Evolutionary conservation across 345 rosid genomes (phyloP), one percentile per base, ranked within the genome.

Genomic region (Camelina hispida): DNA sequence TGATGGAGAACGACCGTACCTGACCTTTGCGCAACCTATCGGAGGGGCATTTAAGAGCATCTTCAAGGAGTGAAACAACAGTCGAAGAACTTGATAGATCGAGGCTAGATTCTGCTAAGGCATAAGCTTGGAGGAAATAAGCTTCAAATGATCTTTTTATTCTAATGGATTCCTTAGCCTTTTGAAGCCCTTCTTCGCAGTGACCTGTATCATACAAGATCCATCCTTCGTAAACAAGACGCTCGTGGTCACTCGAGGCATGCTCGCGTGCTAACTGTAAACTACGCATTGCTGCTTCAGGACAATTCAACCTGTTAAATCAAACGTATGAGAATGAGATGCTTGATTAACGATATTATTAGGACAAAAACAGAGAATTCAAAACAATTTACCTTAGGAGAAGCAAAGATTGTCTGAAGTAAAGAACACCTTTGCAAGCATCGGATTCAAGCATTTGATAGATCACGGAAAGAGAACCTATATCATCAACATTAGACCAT

Each of bases 391-490:
- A 94, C 98, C 97, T 91, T 20, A 95, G 86, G 43, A 95, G 98
- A 82, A 95, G 97, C 74, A 95, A 73, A 37, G 99, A 95, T 79
- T 95, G 99, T 30, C 99, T 85, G 80, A 95, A 95, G 80, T 92
- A 89, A 32, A 95, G 81, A 79, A 95, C 90, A 55, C 99, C 97
- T 80, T 88, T 95, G 17, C 86, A 86, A 11, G 93, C 91, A 86
- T 86, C 98, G 5, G 99, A 88, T 84, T 95, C 97, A 15, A 95
- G 99, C 99, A 95, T 95, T 82, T 95, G 98, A 78, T 92, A 95
- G 68, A 95, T 95, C 28, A 95, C 99, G 9, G 99, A 95, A 74
- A 95, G 97, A 44, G 98, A 94, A 37, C 98, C 98, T 43, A 92
- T 87, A 74, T 94, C 98, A 73, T 94, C 98, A 72, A 95, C 99